Percentiles rank a stretch among this genome's conserved stretches.
Conservation (phyloP, 305 asterid genomes). For the Vinca major region DNA sequence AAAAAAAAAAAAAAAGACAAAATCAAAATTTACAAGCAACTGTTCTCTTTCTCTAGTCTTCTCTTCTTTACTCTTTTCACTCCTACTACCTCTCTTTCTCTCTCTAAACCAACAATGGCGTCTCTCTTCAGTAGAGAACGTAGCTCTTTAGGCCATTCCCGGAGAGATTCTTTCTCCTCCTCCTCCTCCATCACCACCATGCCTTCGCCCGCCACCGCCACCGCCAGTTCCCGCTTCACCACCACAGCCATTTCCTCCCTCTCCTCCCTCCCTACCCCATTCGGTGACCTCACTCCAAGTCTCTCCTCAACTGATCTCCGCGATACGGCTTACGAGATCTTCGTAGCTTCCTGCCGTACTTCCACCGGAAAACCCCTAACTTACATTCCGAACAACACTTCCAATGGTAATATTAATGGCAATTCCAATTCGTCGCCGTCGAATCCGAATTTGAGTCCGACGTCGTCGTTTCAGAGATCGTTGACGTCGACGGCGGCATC, state of each 20-base stretch:
- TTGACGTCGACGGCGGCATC: slow-evolving; percentile 83
- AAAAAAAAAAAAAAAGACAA: background rate
- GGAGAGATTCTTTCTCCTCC: slow-evolving; percentile 53
- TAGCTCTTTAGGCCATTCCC: slow-evolving; percentile 47
- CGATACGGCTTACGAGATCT: slow-evolving; percentile 85
- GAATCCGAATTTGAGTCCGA: slow-evolving; percentile 12
- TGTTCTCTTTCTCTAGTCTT: slow-evolving; percentile 1
- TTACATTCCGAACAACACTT: slow-evolving; percentile 31
- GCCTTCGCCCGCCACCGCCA: slow-evolving; percentile 39
- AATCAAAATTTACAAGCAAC: background rate
- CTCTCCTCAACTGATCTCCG: slow-evolving; percentile 67
- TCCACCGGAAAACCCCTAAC: slow-evolving; percentile 62
- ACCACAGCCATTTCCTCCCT: slow-evolving; percentile 22
- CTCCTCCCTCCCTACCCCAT: slow-evolving; percentile 64
- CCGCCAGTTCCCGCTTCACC: slow-evolving; percentile 42
- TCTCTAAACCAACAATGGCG: slow-evolving; percentile 49
- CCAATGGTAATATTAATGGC: background rate
- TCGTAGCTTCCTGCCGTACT: slow-evolving; percentile 70
- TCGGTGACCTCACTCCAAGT: slow-evolving; percentile 54
- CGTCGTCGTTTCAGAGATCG: slow-evolving; percentile 58
- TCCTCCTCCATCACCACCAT: slow-evolving; percentile 20
- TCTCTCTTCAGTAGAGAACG: slow-evolving; percentile 85
- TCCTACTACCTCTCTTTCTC: background rate
- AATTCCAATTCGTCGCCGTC: slow-evolving; percentile 23
- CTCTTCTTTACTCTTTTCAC: background rate